Base-by-base conservation (phyloP, 345 rosid species). In the Linum lewisii region DNA sequence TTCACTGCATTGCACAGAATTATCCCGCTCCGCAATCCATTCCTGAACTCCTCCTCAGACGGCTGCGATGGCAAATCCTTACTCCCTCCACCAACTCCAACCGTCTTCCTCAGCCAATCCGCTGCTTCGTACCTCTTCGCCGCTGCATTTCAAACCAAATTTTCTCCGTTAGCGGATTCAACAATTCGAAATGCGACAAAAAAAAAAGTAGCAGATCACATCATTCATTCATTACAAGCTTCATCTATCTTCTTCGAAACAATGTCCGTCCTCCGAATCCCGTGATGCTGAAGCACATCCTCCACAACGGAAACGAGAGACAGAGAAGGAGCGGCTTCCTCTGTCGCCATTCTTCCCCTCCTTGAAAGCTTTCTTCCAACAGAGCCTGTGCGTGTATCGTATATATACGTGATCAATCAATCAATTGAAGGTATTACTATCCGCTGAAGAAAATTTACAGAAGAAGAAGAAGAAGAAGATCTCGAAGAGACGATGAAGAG, bases 271-370 rank as follows among this genome's bases (percentile, higher is more conserved):
- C 71, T 61, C 63, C 78, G 73, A 37, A 51, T 62, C 36, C 73
- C 77, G 51, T 86, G 81, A 54, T 88, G 84, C 57, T 77, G 79
- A 70, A 93, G 84, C 63, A 93, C 79, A 61, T 82, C 97, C 70
- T 87, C 91, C 25, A 93, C 84, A 56, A 85, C 65, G 26, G 97
- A 85, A 53, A 75, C 84, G 47, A 82, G 77, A 45, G 85, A 79
- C 69, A 81, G 73, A 42, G 81, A 64, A 24, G 72, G 63, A 56
- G 25, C 22, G 15, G 6, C 75, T 61, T 72, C 84, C 64, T 78
- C 88, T 63, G 80, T 64, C 66, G 78, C 77, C 96, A 82, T 85
- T n/a, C 69, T 23, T 49, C 21, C 20, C 56, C 21, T 20, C 24
- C 29, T 34, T 58, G 57, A 38, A 50, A 11, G 34, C 47, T 64